Conservation (phyloP, 78 protist species). For the Guillardia theta region DNA sequence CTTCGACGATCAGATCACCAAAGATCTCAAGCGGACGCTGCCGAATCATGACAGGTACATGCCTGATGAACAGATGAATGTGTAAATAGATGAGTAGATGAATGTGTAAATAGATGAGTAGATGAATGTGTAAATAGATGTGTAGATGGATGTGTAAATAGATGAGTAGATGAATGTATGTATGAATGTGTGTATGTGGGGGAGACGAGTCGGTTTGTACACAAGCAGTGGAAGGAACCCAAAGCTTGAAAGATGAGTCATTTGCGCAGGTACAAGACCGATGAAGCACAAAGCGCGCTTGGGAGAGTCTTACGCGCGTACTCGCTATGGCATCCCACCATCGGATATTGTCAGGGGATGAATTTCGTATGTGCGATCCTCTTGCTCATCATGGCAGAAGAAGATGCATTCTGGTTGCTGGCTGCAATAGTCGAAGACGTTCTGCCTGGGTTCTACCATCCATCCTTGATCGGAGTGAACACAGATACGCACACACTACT, state of each 20-base stretch:
- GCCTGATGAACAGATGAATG: too few relatives aligned
- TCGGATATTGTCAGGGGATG: constrained; percentile 10
- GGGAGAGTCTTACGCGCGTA: not conserved
- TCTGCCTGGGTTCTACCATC: constrained; percentile 7
- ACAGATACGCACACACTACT: not conserved
- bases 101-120: too few relatives aligned
- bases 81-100: too few relatives aligned
- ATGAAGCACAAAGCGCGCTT: too few relatives aligned
- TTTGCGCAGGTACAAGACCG: too few relatives aligned
- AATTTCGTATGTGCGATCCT: not conserved
- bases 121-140: not conserved
- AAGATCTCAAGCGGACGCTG: not conserved
- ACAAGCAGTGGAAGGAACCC: not conserved
- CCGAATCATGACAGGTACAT: not conserved
- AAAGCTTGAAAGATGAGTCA: too few relatives aligned
- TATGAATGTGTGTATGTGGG: too few relatives aligned
- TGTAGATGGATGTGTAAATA: not conserved
- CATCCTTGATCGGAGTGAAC: not conserved
- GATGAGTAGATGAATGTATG: not conserved
- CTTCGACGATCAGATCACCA: not conserved
- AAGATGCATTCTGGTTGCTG: not conserved
- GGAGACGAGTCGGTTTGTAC: not conserved
- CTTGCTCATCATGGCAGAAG: not conserved
- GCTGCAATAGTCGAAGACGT: not conserved
- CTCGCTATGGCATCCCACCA: not conserved